A percentile compares a stretch with the other conserved stretches of the same genome.
phyloP scores from a whole-genome alignment of 139 green algal genomes.

The Volvox reticuliferus region DNA sequence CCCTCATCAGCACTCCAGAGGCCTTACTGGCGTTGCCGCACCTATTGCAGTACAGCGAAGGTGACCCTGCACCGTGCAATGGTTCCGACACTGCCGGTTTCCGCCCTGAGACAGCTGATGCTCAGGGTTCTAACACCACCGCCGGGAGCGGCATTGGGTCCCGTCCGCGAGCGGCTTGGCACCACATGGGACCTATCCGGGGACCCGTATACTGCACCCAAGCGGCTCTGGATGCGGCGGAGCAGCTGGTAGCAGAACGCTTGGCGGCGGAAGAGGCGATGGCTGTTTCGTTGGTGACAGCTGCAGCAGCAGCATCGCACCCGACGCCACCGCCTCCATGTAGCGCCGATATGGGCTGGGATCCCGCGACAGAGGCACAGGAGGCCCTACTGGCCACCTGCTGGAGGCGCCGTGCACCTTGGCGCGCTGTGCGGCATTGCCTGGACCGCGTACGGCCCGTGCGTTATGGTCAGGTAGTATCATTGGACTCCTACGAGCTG shows the following conservation, averaged over 20 bases:
- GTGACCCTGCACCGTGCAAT: neutral
- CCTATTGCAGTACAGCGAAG: constrained; percentile 7
- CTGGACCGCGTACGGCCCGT: constrained; percentile 42
- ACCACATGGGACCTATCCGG: constrained; percentile 17
- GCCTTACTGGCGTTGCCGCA: constrained; percentile 45
- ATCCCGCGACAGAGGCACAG: neutral
- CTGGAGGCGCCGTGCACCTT: constrained; percentile 6
- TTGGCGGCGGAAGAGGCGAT: neutral
- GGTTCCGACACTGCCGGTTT: neutral
- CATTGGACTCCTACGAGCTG: constrained; percentile 51
- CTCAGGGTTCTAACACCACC: too few species aligned
- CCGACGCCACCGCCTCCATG: neutral
- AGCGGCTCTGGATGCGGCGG: constrained; percentile 46
- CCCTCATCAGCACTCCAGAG: constrained; percentile 48
- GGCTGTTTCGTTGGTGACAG: neutral
- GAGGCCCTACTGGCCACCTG: constrained; percentile 13
- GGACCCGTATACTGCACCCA: constrained; percentile 46
- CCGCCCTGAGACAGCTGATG: neutral
- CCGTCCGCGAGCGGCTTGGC: neutral
- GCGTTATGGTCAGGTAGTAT: constrained; percentile 54
- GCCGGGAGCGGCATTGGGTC: neutral
- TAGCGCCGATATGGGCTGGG: neutral
- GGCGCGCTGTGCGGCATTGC: constrained; percentile 6
- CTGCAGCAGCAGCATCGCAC: neutral
- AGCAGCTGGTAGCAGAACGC: constrained; percentile 46